A percentile compares a stretch with the other conserved stretches of the same genome.
These are phyloP conservation scores for Pichiaceae sp. DNA, from an alignment of 1,139 yeast genomes.

Conservation along the genomic window DNA sequence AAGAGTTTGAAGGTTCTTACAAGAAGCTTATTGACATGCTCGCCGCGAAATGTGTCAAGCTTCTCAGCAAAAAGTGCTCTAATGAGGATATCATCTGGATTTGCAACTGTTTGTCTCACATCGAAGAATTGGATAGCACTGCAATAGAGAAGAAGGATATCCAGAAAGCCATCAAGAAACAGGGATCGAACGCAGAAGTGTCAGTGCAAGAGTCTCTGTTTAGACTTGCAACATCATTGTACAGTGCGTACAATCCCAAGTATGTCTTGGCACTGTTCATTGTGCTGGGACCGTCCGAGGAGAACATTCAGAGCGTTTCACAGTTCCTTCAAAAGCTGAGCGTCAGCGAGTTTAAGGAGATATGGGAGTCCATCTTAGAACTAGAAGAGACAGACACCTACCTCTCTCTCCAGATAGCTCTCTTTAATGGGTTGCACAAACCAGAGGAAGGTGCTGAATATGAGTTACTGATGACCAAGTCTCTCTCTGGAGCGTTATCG, in stretches of 20 bases:
- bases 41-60: background rate
- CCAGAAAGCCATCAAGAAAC: conserved; percentile 4
- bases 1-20: no score
- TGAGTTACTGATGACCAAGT: background rate
- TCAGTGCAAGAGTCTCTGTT: conserved; percentile 12
- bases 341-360: no score
- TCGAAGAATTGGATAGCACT: background rate
- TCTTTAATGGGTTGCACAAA: conserved; percentile 9
- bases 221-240: conserved; percentile 8
- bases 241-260: conserved; percentile 6
- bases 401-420: conserved; percentile 5
- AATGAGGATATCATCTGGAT: background rate
- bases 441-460: conserved; percentile 4
- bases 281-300: conserved; percentile 6
- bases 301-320: conserved; percentile 2
- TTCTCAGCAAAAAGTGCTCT: background rate
- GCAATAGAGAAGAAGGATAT: conserved; percentile 6
- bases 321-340: background rate
- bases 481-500: background rate
- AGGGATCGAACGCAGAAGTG: background rate
- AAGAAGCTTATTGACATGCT: background rate
- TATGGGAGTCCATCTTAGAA: no score
- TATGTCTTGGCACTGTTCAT: conserved; percentile 17
- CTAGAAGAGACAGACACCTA: no score
- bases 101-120: background rate